phyloP scores from a whole-genome alignment of 1,284 basidiomycete species.

The Pseudomicrostroma phylloplanum region DNA sequence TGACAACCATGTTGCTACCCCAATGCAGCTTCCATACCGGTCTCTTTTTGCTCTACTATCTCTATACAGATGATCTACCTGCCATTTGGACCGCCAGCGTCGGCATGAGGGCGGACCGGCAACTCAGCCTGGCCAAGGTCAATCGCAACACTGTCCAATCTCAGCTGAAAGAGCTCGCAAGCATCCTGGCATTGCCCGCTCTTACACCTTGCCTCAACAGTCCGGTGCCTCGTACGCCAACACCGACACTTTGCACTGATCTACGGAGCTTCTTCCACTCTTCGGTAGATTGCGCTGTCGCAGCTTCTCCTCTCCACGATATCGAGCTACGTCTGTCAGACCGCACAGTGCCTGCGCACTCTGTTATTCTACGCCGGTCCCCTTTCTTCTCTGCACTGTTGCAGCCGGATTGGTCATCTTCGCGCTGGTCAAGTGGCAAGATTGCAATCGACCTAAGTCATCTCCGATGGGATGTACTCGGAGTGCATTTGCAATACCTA shows the following conservation, averaged over 20 bases:
- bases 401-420: constrained; percentile 69
- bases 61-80: constrained; percentile 78
- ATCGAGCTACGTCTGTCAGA: constrained; percentile 72
- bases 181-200: constrained; percentile 57
- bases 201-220: constrained; percentile 51
- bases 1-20: constrained; percentile 32
- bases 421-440: constrained; percentile 60
- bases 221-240: constrained; percentile 50
- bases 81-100: constrained; percentile 80
- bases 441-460: constrained; percentile 69
- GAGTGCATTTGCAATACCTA: constrained; percentile 69
- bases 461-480: constrained; percentile 68
- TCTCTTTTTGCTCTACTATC: constrained; percentile 72
- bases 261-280: constrained; percentile 56
- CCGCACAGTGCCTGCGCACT: constrained; percentile 65
- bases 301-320: constrained; percentile 56
- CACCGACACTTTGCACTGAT: constrained; percentile 56
- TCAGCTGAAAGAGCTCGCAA: constrained; percentile 57
- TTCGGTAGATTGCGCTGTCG: constrained; percentile 19
- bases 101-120: constrained; percentile 54
- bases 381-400: constrained; percentile 83
- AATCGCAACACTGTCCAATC: constrained; percentile 61
- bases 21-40: constrained; percentile 63
- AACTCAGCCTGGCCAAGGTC: constrained; percentile 58
- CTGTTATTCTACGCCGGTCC: constrained; percentile 71